Conservation (phyloP, 148 eudicot species). For the Vaccinium myrtillus region DNA sequence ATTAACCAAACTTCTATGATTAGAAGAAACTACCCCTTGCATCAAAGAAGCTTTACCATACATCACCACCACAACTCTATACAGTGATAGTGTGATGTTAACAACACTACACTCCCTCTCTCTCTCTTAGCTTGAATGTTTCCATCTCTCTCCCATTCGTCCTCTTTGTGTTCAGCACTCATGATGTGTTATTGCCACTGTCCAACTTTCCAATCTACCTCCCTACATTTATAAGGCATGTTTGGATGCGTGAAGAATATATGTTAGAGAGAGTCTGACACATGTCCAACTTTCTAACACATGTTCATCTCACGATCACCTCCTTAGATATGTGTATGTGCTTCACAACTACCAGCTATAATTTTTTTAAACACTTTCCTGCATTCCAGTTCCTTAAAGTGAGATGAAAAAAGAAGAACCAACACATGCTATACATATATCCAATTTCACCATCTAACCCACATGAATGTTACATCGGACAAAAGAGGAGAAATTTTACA, state of each 20-base stretch:
- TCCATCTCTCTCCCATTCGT: background rate
- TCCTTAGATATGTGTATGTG: background rate
- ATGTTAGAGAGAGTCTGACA: background rate
- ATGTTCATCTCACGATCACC: background rate
- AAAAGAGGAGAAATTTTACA: conserved; percentile 42
- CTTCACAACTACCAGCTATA: background rate
- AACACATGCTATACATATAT: background rate
- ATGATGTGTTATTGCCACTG: background rate
- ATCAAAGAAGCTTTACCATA: background rate
- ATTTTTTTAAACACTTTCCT: background rate
- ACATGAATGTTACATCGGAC: background rate
- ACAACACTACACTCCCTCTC: background rate
- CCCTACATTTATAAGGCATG: background rate
- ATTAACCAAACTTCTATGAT: background rate
- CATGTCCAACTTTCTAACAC: background rate
- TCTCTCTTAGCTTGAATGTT: background rate
- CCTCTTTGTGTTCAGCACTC: background rate
- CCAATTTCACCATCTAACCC: background rate
- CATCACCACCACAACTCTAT: background rate
- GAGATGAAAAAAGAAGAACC: background rate
- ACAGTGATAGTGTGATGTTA: background rate
- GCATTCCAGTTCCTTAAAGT: background rate
- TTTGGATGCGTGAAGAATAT: background rate
- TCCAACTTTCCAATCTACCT: background rate
- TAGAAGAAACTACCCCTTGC: background rate